Evolutionary conservation across 148 eudicot genomes (phyloP).

Genomic region (Euryodendron excelsum): DNA sequence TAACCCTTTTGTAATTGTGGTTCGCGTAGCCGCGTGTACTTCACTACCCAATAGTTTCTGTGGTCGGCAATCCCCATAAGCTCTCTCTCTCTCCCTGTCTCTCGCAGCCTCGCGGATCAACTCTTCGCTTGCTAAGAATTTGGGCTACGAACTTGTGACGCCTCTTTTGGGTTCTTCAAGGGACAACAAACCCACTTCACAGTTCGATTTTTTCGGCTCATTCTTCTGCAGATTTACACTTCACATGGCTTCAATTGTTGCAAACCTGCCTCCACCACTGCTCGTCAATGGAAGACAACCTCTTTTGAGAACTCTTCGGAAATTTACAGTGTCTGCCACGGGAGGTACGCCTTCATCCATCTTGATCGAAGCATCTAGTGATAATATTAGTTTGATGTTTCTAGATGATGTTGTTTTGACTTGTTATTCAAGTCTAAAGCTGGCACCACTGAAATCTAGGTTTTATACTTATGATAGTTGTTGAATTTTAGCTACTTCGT

Average conservation of each 20-base stretch:
- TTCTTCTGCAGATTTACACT: neutral
- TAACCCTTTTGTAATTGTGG: no score
- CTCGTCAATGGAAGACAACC: constrained; percentile 40
- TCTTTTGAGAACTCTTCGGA: constrained; percentile 32
- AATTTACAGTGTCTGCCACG: constrained; percentile 26
- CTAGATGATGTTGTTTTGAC: neutral
- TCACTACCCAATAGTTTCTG: no score
- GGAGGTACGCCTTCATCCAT: constrained; percentile 29
- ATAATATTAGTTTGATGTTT: neutral
- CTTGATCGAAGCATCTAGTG: neutral
- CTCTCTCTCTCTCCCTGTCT: neutral
- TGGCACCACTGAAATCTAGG: constrained; percentile 1
- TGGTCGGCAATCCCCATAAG: no score
- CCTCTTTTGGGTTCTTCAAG: neutral
- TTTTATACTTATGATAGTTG: neutral
- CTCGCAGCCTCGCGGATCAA: no score
- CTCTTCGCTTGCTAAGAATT: no score
- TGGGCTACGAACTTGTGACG: neutral
- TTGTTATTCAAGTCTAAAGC: neutral
- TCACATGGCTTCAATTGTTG: constrained; percentile 67
- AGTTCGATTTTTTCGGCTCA: neutral
- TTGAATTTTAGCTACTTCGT: neutral
- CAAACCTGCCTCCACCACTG: constrained; percentile 48
- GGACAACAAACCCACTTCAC: neutral
- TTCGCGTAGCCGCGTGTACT: no score